Conservation (phyloP, 257 asterid genomes). For the Mentha longifolia region DNA sequence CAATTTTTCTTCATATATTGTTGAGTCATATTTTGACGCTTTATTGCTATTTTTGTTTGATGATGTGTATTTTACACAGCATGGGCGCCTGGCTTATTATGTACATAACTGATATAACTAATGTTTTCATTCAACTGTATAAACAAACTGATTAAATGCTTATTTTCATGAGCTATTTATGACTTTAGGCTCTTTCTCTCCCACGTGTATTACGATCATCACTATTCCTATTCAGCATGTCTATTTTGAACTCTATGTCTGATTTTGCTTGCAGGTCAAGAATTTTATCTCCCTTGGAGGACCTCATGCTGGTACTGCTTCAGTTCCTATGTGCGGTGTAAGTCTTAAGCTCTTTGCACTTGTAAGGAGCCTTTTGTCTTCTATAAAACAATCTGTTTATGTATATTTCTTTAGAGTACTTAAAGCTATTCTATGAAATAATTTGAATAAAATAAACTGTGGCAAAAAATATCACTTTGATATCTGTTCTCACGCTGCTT, state of each 20-base stretch:
- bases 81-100: not conserved
- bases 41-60: not conserved
- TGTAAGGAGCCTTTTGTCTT: constrained; percentile 19
- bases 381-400: not conserved
- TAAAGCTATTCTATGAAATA: not conserved
- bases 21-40: not conserved
- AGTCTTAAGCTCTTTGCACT: constrained; percentile 39
- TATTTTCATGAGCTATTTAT: not conserved
- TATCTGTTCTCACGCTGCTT: constrained; percentile 14
- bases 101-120: not conserved
- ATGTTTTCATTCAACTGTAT: not conserved
- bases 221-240: not conserved
- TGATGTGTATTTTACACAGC: not conserved
- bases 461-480: constrained; percentile 5
- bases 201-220: not conserved
- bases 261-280: constrained; percentile 59
- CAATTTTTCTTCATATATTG: too few species aligned
- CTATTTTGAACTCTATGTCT: constrained; percentile 14
- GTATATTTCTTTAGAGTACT: not conserved
- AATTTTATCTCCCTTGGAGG: constrained; percentile 88
- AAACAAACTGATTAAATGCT: not conserved
- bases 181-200: not conserved
- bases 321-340: constrained; percentile 98
- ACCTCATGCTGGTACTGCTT: constrained; percentile 99
- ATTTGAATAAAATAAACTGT: not conserved